Evolutionary conservation across 1,139 yeast genomes (phyloP), one percentile per base, ranked within the genome.

Genomic region (Geotrichum australiense): DNA sequence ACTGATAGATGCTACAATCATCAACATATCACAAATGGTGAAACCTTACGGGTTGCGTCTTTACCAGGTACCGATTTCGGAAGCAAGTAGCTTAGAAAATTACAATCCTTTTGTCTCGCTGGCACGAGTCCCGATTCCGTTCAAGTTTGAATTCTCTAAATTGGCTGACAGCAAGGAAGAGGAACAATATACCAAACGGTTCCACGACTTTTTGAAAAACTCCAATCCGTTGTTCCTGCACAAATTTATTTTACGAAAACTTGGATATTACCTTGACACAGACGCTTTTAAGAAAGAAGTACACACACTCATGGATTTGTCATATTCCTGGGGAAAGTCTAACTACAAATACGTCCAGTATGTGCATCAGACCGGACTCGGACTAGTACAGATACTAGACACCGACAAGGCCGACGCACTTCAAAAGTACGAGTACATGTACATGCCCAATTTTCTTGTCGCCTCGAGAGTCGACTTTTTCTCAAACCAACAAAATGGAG

Each of bases 271-370:
- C 46, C 68, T 86, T 47, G 98, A 91, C 54, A 66, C 94, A 47
- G 84, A 93, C 0, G 78, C 94, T 2, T 57, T 62, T 2, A 45
- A 52, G 10, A 53, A 56, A 21, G 49, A 61, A 22, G 50, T 53
- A 28, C 52, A 50, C 23, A 51, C 49, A 1, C 61, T 57, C 24
- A 68, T 76, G 49, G 78, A 59, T 18, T 76, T 49, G 75, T 61
- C 70, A n/a, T 89, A 87, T 59, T 83, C 95, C 25, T 91, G 97
- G 97, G 97, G 96, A 2, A 75, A 73, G 46, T 94, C 95, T 1
- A 67, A 70, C 19, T 87, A 84, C 64, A 77, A 80, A 51, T 82
- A 76, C 58, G 86, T 89, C 1, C 98, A 91, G 61, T 91, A 81
- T 56, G 80, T 91, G 43, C 98, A 91, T 60, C 73, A 70, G 49